These are phyloP conservation scores for Sextonia rubra DNA, from an alignment of 164 flowering plant species.

Conservation along the genomic window DNA sequence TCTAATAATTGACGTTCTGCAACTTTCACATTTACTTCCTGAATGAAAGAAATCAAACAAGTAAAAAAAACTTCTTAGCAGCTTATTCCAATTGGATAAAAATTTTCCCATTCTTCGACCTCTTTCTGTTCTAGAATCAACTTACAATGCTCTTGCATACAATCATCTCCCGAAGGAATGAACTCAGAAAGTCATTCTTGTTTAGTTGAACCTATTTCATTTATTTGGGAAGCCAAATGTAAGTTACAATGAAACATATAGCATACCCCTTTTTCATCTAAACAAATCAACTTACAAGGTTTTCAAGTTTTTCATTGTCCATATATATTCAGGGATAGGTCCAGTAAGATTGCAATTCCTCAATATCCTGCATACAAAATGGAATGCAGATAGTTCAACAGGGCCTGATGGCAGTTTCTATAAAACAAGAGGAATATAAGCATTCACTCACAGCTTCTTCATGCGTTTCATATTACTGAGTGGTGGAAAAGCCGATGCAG, in stretches of 20 bases:
- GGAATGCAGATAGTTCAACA: not conserved
- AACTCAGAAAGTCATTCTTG: not conserved
- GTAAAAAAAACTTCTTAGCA: too few species aligned
- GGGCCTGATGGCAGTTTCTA: not conserved
- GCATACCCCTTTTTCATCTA: not conserved
- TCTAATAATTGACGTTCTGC: not conserved
- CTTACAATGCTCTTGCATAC: not conserved
- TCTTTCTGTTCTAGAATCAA: not conserved
- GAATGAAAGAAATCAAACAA: not conserved
- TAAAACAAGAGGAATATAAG: not conserved
- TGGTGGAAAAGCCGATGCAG: slow-evolving; percentile 40
- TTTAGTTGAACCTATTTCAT: not conserved
- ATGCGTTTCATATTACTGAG: slow-evolving; percentile 33
- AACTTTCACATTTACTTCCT: not conserved
- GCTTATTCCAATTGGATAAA: too few species aligned
- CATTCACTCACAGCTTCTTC: slow-evolving; percentile 37
- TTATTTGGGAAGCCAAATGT: not conserved
- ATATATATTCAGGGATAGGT: slow-evolving; percentile 45
- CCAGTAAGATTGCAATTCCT: slow-evolving; percentile 60
- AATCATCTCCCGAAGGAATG: not conserved
- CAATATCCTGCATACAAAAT: slow-evolving; percentile 28
- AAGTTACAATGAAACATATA: not conserved
- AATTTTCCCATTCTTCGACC: too few species aligned
- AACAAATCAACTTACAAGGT: slow-evolving; percentile 42
- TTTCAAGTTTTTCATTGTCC: slow-evolving; percentile 28